Percentiles rank a stretch among this genome's conserved stretches.
These are phyloP conservation scores for Saksenaea oblongispora DNA, from an alignment of 371 early-diverging fungal species.

Conservation along the genomic window DNA sequence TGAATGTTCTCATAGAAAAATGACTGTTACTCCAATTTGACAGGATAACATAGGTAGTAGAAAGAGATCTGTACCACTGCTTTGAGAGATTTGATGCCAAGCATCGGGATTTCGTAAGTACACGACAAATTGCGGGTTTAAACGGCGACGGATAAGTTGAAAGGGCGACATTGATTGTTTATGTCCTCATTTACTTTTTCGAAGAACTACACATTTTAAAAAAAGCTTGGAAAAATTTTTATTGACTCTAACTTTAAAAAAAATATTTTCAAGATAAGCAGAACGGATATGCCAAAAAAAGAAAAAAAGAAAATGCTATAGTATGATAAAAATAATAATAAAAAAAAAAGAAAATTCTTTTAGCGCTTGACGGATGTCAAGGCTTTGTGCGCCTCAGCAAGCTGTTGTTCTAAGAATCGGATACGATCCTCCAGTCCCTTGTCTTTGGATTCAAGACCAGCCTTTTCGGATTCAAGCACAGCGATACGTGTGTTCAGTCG, in stretches of 20 bases:
- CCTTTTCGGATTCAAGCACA: constrained; percentile 69
- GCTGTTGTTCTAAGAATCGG: constrained; percentile 59
- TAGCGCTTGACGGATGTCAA: constrained; percentile 28
- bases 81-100: too few species aligned
- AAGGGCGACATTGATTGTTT: too few species aligned
- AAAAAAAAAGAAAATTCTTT: background rate
- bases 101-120: too few species aligned
- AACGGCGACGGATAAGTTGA: too few species aligned
- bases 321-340: background rate
- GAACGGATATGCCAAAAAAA: background rate
- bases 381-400: constrained; percentile 62
- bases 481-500: constrained; percentile 60
- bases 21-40: too few species aligned
- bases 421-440: constrained; percentile 61
- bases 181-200: too few species aligned
- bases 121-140: too few species aligned
- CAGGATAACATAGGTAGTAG: too few species aligned
- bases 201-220: too few species aligned
- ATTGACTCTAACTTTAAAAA: background rate
- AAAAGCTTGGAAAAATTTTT: background rate
- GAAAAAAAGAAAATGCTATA: background rate
- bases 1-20: too few species aligned
- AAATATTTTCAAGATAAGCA: background rate
- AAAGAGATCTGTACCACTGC: too few species aligned
- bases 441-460: constrained; percentile 54